Percentiles rank a stretch among this genome's conserved stretches.
Conservation (phyloP, 108 stramenopile genomes). For the Skeletonema costatum region DNA sequence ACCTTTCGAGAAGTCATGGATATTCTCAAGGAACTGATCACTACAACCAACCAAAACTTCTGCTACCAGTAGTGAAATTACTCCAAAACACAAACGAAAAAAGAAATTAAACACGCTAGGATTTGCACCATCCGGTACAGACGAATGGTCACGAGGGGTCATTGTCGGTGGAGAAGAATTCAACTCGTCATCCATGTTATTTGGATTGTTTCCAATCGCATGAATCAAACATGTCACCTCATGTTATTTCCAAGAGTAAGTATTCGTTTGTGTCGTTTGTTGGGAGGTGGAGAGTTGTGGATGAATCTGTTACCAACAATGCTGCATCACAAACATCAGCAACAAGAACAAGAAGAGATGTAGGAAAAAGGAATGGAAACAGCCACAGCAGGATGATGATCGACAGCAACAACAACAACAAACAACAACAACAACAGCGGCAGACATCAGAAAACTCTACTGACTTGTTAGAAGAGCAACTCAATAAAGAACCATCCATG, state of each 20-base stretch:
- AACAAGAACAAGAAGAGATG: neutral
- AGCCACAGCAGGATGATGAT: neutral
- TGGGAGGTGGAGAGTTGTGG: slow-evolving; percentile 29
- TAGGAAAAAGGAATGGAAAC: no score
- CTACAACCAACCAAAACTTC: neutral
- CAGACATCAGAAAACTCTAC: slow-evolving; percentile 5
- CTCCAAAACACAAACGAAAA: neutral
- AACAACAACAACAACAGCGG: neutral
- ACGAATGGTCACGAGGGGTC: slow-evolving; percentile 29
- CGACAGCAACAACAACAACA: neutral
- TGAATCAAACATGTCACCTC: neutral
- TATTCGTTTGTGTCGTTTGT: slow-evolving; percentile 36
- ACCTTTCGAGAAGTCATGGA: slow-evolving; percentile 52
- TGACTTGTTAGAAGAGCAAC: slow-evolving; percentile 18
- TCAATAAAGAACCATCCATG: slow-evolving; percentile 23
- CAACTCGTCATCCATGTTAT: neutral
- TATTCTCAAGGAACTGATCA: slow-evolving; percentile 25
- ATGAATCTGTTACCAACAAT: neutral
- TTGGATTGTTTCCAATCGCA: neutral
- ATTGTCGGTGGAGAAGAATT: neutral
- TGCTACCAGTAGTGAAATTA: no score
- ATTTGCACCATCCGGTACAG: slow-evolving; percentile 34
- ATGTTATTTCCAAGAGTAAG: slow-evolving; percentile 18
- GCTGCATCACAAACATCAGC: neutral
- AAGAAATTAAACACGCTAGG: slow-evolving; percentile 28